Evolutionary conservation across 176 grass and related monocot species (phyloP), one percentile per base, ranked within the genome.

Genomic region (Olyra latifolia): DNA sequence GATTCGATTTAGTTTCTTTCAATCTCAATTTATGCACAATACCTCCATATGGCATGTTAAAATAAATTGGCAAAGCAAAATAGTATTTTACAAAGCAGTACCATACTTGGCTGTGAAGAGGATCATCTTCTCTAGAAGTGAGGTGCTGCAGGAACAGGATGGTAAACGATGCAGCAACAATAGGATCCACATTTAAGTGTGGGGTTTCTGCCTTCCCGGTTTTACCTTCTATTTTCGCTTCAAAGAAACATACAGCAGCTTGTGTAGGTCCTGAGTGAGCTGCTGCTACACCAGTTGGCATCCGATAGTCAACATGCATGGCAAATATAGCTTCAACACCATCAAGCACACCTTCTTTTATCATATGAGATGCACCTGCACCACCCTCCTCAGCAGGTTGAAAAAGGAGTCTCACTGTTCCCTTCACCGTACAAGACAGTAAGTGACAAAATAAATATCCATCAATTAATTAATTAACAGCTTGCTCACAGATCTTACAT

Each of bases 301-400:
- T 57, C 8, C 24, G 66, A 47, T 90, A 81, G 32, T 95, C 75
- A 35, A 98, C 59, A 86, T 98, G 95, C 92, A 98, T 93, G 16
- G 44, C 88, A 68, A 98, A 98, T 54, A 95, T 95, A 60, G 92
- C 90, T 87, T 91, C 58, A 5, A 91, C 79, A 45, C 83, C 86
- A 81, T 91, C 66, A 11, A 98, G 69, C 72, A 76, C 92, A 66
- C 95, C 90, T 71, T 85, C 89, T 87, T 91, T 84, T 83, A 95
- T 86, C 95, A 98, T 91, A 79, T 95, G 84, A 78, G 74, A 82
- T 52, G 95, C 95, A 68, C 95, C 95, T 16, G 95, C 95, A 87
- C 90, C 95, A 74, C 92, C 88, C 63, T 98, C 95, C 71, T 98
- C 92, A 20, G 95, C 95, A 78, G 95, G 95, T 80, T 98, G 95